phyloP scores from a whole-genome alignment of 176 grass and related monocot species.

The Paspalum notatum region DNA sequence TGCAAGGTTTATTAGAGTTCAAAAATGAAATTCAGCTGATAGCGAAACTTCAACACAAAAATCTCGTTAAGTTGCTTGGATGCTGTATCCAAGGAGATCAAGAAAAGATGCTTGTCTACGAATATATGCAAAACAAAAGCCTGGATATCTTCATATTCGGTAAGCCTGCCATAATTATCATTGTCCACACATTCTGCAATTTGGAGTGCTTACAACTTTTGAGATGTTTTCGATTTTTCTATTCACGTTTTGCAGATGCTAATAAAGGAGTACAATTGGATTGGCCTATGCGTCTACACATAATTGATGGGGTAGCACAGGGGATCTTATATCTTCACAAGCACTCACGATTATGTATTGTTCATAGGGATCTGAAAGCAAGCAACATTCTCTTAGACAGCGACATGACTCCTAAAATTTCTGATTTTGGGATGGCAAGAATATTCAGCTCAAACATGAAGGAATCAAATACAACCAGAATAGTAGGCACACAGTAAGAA shows the following conservation, averaged over 20 bases:
- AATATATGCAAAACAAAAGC: constrained; percentile 83
- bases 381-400: constrained; percentile 71
- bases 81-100: constrained; percentile 48
- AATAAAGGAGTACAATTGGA: constrained; percentile 25
- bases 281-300: constrained; percentile 37
- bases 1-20: constrained; percentile 71
- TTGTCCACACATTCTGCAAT: background rate
- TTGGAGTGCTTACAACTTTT: background rate
- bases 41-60: constrained; percentile 65
- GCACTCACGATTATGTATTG: constrained; percentile 58
- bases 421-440: constrained; percentile 69
- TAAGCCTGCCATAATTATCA: constrained; percentile 7
- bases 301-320: constrained; percentile 63
- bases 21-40: constrained; percentile 57
- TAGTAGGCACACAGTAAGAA: constrained; percentile 69
- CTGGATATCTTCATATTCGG: constrained; percentile 68
- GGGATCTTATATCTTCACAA: constrained; percentile 71
- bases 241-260: constrained; percentile 27
- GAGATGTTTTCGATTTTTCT: background rate
- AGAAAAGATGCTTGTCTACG: constrained; percentile 77
- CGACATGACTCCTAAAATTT: constrained; percentile 70
- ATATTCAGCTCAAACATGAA: constrained; percentile 50
- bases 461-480: constrained; percentile 57
- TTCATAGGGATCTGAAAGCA: constrained; percentile 75
- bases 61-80: constrained; percentile 57